Evolutionary conservation across 352 stramenopile species (phyloP).

Genomic region (Phytopythium cucurbitacearum): DNA sequence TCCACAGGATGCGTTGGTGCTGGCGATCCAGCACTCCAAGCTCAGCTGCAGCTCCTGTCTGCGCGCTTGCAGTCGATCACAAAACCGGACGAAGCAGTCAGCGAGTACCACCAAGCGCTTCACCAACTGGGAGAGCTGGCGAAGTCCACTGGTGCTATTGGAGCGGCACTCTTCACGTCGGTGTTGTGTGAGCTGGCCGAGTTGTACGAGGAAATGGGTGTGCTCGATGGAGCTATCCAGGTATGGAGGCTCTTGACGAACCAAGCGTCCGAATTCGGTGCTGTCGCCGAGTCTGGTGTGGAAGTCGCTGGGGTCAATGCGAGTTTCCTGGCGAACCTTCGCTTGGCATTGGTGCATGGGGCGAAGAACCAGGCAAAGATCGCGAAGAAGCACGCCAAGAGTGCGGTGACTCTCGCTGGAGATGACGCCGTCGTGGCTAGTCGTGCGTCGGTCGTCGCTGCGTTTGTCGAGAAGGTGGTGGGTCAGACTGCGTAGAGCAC

Average conservation of each 20-base stretch:
- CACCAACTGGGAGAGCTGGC: slow-evolving; percentile 1
- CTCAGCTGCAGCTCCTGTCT: slow-evolving; percentile 27
- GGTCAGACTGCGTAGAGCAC: slow-evolving; percentile 23
- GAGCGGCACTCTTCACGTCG: not conserved
- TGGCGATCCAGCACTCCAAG: not conserved
- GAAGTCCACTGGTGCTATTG: not conserved
- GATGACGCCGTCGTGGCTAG: slow-evolving; percentile 17
- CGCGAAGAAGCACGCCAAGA: slow-evolving; percentile 66
- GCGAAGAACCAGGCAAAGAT: slow-evolving; percentile 60
- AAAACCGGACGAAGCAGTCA: slow-evolving; percentile 14
- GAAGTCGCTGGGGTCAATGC: not conserved
- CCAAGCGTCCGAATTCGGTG: not conserved
- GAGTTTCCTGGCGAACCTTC: slow-evolving; percentile 54
- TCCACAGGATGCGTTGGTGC: slow-evolving; percentile 8
- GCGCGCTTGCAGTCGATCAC: slow-evolving; percentile 39
- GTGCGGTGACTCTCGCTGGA: slow-evolving; percentile 23
- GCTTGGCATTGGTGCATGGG: slow-evolving; percentile 54
- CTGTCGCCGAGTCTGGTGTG: not conserved
- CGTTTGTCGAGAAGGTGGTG: slow-evolving; percentile 61
- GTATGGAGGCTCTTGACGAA: slow-evolving; percentile 55
- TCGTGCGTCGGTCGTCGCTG: slow-evolving; percentile 32
- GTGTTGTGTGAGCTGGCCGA: slow-evolving; percentile 59
- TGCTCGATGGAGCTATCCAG: slow-evolving; percentile 47
- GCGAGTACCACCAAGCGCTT: slow-evolving; percentile 28
- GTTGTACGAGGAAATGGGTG: slow-evolving; percentile 41